A percentile compares a stretch with the other conserved stretches of the same genome.
phyloP scores from a whole-genome alignment of 1,139 yeast genomes.

The Lizanozyma gosingica region DNA sequence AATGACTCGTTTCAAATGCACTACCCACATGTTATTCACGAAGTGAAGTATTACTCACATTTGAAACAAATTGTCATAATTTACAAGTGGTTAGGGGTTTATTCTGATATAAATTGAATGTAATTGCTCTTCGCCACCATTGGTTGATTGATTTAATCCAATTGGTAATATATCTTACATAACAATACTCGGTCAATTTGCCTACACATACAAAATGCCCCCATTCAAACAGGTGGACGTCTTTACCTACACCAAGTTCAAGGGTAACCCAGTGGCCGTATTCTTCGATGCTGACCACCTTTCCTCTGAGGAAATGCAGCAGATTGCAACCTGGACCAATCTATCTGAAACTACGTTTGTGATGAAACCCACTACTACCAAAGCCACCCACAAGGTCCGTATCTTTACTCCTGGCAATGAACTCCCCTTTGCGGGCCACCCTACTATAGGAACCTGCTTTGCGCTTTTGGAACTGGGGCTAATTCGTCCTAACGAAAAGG shows the following conservation, averaged over 20 bases:
- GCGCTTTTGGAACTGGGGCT: slow-evolving; percentile 28
- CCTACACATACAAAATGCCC: not conserved
- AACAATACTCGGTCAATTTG: not conserved
- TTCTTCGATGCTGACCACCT: slow-evolving; percentile 26
- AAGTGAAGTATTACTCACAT: no score
- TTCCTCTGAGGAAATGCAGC: slow-evolving; percentile 28
- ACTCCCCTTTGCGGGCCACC: slow-evolving; percentile 55
- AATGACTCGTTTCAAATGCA: no score
- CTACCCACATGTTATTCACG: no score
- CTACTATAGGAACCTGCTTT: slow-evolving; percentile 43
- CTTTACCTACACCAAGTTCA: slow-evolving; percentile 29
- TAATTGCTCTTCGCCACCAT: not conserved
- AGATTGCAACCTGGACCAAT: slow-evolving; percentile 47
- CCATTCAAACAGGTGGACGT: slow-evolving; percentile 45
- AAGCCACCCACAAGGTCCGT: slow-evolving; percentile 37
- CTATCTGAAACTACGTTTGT: slow-evolving; percentile 49
- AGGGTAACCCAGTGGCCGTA: slow-evolving; percentile 53
- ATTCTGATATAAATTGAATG: not conserved
- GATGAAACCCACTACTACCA: slow-evolving; percentile 21
- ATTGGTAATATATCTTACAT: not conserved
- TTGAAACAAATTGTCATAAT: no score
- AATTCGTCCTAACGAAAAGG: slow-evolving; percentile 13
- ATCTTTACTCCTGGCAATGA: slow-evolving; percentile 40
- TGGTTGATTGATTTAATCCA: not conserved
- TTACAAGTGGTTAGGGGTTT: no score